phyloP scores from a whole-genome alignment of 108 stramenopile species.

The Seminavis robusta region DNA sequence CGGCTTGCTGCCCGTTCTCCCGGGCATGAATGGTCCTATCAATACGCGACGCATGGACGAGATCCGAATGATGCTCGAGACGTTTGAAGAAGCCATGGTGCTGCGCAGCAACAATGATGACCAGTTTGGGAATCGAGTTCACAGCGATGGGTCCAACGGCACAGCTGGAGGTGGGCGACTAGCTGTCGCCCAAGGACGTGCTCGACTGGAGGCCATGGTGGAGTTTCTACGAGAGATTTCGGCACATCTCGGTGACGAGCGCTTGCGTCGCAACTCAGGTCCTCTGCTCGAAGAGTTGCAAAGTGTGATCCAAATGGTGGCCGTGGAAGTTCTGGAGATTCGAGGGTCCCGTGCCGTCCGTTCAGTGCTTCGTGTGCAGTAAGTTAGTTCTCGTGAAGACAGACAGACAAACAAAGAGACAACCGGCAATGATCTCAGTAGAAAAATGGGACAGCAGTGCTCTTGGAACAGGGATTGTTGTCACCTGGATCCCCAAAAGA shows the following conservation, averaged over 20 bases:
- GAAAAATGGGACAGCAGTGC: too few relatives aligned
- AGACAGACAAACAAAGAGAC: too few relatives aligned
- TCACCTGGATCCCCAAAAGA: too few relatives aligned
- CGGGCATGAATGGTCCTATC: constrained; percentile 81
- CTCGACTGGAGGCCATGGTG: constrained; percentile 53
- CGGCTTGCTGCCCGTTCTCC: constrained; percentile 64
- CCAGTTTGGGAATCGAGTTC: constrained; percentile 3
- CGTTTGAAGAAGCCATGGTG: constrained; percentile 62
- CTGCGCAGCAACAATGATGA: constrained; percentile 6
- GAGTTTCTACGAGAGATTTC: constrained; percentile 53
- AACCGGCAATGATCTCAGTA: too few relatives aligned
- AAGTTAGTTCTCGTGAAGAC: not conserved
- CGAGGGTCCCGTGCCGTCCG: constrained; percentile 74
- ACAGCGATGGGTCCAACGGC: not conserved
- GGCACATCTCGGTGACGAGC: constrained; percentile 41
- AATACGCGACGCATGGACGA: constrained; percentile 76
- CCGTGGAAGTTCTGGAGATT: constrained; percentile 84
- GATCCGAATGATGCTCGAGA: constrained; percentile 55
- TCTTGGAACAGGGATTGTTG: too few relatives aligned
- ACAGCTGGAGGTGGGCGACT: constrained; percentile 1
- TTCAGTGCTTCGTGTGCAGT: constrained; percentile 44
- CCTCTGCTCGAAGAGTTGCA: constrained; percentile 66
- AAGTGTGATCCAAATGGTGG: constrained; percentile 76
- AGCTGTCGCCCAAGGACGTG: constrained; percentile 16
- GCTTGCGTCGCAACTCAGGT: constrained; percentile 51